Evolutionary conservation across 495 filamentous ascomycete species (phyloP).

Genomic region (Penicillium silybi): DNA sequence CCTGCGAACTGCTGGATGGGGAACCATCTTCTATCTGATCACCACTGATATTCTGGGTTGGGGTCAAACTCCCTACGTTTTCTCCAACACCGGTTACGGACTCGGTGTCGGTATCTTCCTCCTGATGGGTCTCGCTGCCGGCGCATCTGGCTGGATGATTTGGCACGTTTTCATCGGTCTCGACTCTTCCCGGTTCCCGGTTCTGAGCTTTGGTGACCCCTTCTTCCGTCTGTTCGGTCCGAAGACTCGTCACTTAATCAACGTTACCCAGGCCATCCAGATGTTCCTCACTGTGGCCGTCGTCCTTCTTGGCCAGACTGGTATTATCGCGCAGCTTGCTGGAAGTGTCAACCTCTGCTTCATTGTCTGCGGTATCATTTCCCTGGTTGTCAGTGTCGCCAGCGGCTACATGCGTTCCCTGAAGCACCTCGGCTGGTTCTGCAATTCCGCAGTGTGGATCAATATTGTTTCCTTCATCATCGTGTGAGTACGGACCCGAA

Average conservation of each 20-base stretch:
- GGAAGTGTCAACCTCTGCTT: conserved; percentile 43
- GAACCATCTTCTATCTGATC: conserved; percentile 55
- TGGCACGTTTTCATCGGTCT: conserved; percentile 54
- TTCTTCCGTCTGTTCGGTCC: conserved; percentile 53
- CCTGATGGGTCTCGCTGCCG: conserved; percentile 20
- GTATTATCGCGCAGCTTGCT: conserved; percentile 25
- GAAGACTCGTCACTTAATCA: conserved; percentile 49
- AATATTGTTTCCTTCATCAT: conserved; percentile 25
- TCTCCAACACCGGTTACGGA: conserved; percentile 27
- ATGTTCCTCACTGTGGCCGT: conserved; percentile 51
- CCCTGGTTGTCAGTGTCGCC: conserved; percentile 41
- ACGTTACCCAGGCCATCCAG: conserved; percentile 50
- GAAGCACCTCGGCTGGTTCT: conserved; percentile 24
- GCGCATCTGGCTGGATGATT: conserved; percentile 44
- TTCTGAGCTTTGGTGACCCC: conserved; percentile 53
- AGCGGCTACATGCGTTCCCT: conserved; percentile 40
- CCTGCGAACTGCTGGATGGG: conserved; percentile 46
- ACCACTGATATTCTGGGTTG: conserved; percentile 61
- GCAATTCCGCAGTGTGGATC: conserved; percentile 24
- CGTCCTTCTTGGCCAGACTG: conserved; percentile 50
- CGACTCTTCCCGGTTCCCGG: conserved; percentile 52
- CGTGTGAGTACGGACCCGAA: conserved; percentile 5
- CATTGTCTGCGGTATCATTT: conserved; percentile 45
- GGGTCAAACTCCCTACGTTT: conserved; percentile 29
- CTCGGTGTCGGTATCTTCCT: conserved; percentile 16